A percentile compares a stretch with the other conserved stretches of the same genome.
Evolutionary conservation across 1,284 basidiomycete genomes (phyloP).

Genomic region (Phylloporus gajari): DNA sequence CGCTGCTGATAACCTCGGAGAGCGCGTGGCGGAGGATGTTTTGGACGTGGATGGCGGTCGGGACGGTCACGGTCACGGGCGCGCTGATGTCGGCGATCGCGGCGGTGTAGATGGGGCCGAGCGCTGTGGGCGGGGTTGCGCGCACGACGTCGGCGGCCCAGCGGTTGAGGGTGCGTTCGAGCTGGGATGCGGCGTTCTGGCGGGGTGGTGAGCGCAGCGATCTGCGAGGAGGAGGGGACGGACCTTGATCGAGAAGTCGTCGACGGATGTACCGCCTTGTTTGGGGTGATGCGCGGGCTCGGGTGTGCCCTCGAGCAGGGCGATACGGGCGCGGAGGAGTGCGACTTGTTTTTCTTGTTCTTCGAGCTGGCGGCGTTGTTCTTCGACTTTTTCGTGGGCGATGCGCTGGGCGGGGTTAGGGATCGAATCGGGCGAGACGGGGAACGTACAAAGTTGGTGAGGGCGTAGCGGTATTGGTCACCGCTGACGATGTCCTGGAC

Average conservation of each 20-base stretch:
- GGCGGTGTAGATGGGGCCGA: conserved; percentile 67
- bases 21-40: conserved; percentile 80
- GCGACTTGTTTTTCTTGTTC: conserved; percentile 86
- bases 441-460: conserved; percentile 77
- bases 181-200: conserved; percentile 75
- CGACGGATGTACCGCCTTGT: conserved; percentile 69
- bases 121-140: conserved; percentile 58
- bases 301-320: conserved; percentile 72
- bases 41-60: conserved; percentile 75
- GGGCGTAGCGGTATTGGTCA: conserved; percentile 81
- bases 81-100: conserved; percentile 67
- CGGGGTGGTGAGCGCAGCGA: no score
- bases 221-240: no score
- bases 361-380: conserved; percentile 78
- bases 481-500: conserved; percentile 46
- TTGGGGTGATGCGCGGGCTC: conserved; percentile 45
- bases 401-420: no score
- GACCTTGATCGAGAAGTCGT: conserved; percentile 87
- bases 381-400: conserved; percentile 86
- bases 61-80: conserved; percentile 50
- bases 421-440: no score
- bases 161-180: conserved; percentile 82
- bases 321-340: conserved; percentile 72
- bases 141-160: conserved; percentile 82
- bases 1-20: conserved; percentile 79